phyloP scores from a whole-genome alignment of 345 rosid genomes.

The Reutealis trisperma region DNA sequence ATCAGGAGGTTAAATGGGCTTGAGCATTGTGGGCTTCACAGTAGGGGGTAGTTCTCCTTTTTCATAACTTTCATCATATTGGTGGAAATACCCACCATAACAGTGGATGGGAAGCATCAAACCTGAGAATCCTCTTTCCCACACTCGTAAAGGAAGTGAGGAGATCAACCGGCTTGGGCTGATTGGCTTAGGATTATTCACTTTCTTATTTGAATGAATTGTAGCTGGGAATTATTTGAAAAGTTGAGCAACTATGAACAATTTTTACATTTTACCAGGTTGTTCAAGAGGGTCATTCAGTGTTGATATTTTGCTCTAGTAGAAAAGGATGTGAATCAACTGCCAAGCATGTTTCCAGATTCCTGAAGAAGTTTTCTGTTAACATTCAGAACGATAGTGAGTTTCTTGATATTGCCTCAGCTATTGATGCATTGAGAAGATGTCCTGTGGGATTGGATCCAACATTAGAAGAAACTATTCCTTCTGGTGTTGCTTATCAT shows the following conservation, averaged over 20 bases:
- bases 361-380: conserved; percentile 58
- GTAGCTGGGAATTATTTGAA: conserved; percentile 1
- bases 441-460: conserved; percentile 94
- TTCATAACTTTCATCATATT: too few relatives aligned
- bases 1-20: too few relatives aligned
- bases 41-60: too few relatives aligned
- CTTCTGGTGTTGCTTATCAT: conserved; percentile 95
- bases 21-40: too few relatives aligned
- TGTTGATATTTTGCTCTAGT: conserved; percentile 92
- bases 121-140: too few relatives aligned
- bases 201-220: conserved; percentile 9
- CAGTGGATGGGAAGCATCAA: too few relatives aligned
- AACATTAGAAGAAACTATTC: conserved; percentile 83
- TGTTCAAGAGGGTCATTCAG: conserved; percentile 95
- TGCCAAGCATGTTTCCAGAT: conserved; percentile 81
- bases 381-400: conserved; percentile 49
- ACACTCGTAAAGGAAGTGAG: too few relatives aligned
- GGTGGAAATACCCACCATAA: too few relatives aligned
- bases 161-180: too few relatives aligned
- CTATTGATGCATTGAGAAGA: conserved; percentile 72
- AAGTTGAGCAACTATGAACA: conserved; percentile 8
- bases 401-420: conserved; percentile 65
- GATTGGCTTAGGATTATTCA: conserved; percentile 24
- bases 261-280: conserved; percentile 47
- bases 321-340: conserved; percentile 99